A percentile compares a stretch with the other conserved stretches of the same genome.
These are phyloP conservation scores for Kondoa malvinella DNA, from an alignment of 768 basidiomycete genomes.

Conservation along the genomic window DNA sequence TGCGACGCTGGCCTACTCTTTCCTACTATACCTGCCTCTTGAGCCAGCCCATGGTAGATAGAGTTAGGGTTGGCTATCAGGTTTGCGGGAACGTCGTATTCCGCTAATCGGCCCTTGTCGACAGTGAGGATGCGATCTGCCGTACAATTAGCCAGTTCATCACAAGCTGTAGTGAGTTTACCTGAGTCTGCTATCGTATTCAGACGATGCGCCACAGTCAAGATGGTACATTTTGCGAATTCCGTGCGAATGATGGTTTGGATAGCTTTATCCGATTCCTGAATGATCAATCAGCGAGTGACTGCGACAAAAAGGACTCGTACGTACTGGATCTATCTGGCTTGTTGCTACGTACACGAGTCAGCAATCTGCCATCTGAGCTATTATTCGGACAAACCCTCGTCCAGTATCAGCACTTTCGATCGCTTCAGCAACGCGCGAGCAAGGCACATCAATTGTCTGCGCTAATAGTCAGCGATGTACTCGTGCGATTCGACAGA, in stretches of 20 bases:
- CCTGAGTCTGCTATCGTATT: slow-evolving; percentile 12
- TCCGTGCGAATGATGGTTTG: slow-evolving; percentile 14
- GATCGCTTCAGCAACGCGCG: slow-evolving; percentile 13
- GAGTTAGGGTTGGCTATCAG: slow-evolving; percentile 5
- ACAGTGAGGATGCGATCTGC: slow-evolving; percentile 16
- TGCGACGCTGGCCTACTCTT: neutral
- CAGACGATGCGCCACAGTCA: slow-evolving; percentile 18
- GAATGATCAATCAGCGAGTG: neutral
- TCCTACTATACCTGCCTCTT: neutral
- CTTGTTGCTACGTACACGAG: too few relatives aligned
- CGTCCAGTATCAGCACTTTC: slow-evolving; percentile 15
- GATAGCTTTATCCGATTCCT: slow-evolving; percentile 9
- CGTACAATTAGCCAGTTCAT: too few relatives aligned
- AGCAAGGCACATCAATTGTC: slow-evolving; percentile 20
- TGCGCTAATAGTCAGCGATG: too few relatives aligned
- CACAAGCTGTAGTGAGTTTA: too few relatives aligned
- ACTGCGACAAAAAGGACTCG: neutral
- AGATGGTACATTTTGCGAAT: slow-evolving; percentile 13
- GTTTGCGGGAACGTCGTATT: slow-evolving; percentile 15
- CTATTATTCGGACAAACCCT: too few relatives aligned
- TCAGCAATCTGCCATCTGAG: too few relatives aligned
- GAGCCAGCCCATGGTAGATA: neutral
- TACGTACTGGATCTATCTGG: slow-evolving; percentile 18
- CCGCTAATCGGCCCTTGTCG: slow-evolving; percentile 14
- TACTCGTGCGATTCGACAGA: too few relatives aligned